Evolutionary conservation across 805 yeast genomes (phyloP), one percentile per base, ranked within the genome.

Genomic region (Kluyveromyces dobzhanskii): DNA sequence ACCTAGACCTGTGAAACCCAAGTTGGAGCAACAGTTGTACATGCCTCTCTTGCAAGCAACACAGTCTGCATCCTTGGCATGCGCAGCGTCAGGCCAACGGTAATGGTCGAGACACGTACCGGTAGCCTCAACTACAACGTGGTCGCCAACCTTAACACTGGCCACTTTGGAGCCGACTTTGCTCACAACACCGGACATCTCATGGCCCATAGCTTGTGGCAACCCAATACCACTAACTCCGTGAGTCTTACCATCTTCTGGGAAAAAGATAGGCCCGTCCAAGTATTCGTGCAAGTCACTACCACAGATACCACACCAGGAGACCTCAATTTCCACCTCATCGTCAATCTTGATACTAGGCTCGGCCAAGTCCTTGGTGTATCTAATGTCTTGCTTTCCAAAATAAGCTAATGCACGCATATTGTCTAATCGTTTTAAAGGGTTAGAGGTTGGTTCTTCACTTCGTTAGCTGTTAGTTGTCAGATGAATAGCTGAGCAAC

Each of bases 271-370:
- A 8, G 85, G 82, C 1, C 79, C 80, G 19, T 70, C 75, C 19
- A 61, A 47, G 47, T 65, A 76, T 53, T 79, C 77, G 47, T 75
- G 79, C 29, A 76, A 57, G 52, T 76, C 82, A 1, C 78, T 67
- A 19, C 83, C 83, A 49, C 84, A 78, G 31, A 77, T 75, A 5
- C 84, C 84, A 49, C 81, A 75, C 52, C 64, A 73, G 8, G 63
- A 51, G n/a, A 71, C 64, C 17, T 65, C 69, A 19, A 72, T 48
- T 11, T 69, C 56, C n/a, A 71, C 57, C 35, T 71, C 75, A 25
- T 64, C 63, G 4, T 58, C 56, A 17, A 57, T 51, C 3, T 43
- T 33, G 33, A 69, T 57, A 25, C 45, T 32, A 3, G 75, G 75
- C 32, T 59, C 67, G 9, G 44, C 36, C 14, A 63, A 39, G 29